These are phyloP conservation scores for Pulveroboletus sp. DNA, from an alignment of 768 basidiomycete genomes.

Conservation along the genomic window DNA sequence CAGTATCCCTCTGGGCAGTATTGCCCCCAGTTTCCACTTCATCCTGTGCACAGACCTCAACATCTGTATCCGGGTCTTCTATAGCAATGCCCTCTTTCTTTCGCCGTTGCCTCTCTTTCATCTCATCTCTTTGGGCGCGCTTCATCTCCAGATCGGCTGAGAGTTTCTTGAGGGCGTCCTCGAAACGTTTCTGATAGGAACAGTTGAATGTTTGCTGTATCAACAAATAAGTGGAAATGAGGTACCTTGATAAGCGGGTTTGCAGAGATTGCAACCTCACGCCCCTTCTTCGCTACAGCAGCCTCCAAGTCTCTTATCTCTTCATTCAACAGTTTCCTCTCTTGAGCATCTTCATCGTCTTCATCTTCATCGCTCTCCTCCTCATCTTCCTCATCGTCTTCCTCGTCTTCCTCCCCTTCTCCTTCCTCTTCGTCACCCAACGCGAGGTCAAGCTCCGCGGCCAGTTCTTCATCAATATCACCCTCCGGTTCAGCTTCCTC, in stretches of 20 bases:
- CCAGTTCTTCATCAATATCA: constrained; percentile 84
- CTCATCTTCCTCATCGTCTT: constrained; percentile 59
- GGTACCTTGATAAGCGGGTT: constrained; percentile 83
- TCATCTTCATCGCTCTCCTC: constrained; percentile 63
- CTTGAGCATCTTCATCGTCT: constrained; percentile 75
- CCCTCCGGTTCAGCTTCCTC: constrained; percentile 64
- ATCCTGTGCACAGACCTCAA: constrained; percentile 35
- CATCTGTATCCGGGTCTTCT: constrained; percentile 39
- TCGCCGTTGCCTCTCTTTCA: constrained; percentile 69
- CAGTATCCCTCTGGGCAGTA: constrained; percentile 22
- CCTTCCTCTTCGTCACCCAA: constrained; percentile 63
- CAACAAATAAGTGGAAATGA: background rate
- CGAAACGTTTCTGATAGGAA: constrained; percentile 73
- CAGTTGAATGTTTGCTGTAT: background rate
- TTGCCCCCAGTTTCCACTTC: constrained; percentile 29
- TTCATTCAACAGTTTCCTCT: constrained; percentile 76
- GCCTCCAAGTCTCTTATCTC: constrained; percentile 87
- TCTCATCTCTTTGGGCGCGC: constrained; percentile 68
- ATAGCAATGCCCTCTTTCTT: constrained; percentile 59
- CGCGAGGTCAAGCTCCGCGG: constrained; percentile 83
- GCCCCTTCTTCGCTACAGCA: constrained; percentile 80
- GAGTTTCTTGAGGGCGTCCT: constrained; percentile 87
- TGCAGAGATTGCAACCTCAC: constrained; percentile 74
- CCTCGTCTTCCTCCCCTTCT: constrained; percentile 66
- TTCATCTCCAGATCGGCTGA: constrained; percentile 85